phyloP scores from a whole-genome alignment of 495 filamentous ascomycete genomes.

The Daldinia grandis region DNA sequence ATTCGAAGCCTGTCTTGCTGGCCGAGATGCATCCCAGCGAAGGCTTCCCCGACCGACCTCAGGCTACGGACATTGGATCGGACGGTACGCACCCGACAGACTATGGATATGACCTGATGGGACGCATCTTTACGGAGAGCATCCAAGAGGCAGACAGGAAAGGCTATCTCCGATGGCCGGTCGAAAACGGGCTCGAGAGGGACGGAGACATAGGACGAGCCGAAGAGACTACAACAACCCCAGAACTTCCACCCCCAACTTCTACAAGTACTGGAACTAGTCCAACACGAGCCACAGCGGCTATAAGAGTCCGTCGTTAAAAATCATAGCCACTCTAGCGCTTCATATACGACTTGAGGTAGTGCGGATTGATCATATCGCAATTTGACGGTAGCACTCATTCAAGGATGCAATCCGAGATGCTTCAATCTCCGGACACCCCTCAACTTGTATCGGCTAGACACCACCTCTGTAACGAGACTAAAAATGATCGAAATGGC shows the following conservation, averaged over 20 bases:
- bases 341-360: not conserved
- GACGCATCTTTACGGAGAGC: slow-evolving; percentile 47
- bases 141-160: slow-evolving; percentile 47
- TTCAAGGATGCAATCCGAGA: not conserved
- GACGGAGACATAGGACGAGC: slow-evolving; percentile 41
- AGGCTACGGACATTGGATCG: slow-evolving; percentile 37
- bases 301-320: not conserved
- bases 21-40: slow-evolving; percentile 43
- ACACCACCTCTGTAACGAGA: slow-evolving; percentile 11
- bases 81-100: slow-evolving; percentile 54
- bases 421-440: not conserved
- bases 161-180: slow-evolving; percentile 49
- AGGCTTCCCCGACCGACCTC: slow-evolving; percentile 36
- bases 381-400: not conserved
- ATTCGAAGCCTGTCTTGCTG: slow-evolving; percentile 41
- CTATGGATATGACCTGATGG: slow-evolving; percentile 56
- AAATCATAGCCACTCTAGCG: not conserved
- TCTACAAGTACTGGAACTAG: slow-evolving; percentile 1
- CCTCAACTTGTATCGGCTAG: slow-evolving; percentile 10
- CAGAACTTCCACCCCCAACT: slow-evolving; percentile 24
- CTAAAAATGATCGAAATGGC: slow-evolving; percentile 8
- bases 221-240: slow-evolving; percentile 16
- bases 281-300: not conserved
- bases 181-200: slow-evolving; percentile 42
- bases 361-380: not conserved